A percentile compares a stretch with the other conserved stretches of the same genome.
phyloP scores from a whole-genome alignment of 306 rosid genomes.

The Prunus mongolica region DNA sequence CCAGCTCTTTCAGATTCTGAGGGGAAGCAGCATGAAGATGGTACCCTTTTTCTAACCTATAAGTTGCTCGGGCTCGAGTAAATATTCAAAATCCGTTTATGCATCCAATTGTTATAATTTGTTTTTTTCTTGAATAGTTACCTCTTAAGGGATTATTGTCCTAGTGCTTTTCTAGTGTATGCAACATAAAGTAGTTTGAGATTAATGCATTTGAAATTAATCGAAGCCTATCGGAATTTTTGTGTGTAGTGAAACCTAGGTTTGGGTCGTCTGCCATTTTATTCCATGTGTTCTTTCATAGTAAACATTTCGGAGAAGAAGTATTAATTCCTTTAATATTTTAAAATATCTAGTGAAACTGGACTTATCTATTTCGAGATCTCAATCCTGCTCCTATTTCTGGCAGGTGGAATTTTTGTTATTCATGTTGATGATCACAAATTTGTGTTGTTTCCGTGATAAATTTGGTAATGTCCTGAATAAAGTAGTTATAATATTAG shows the following conservation, averaged over 20 bases:
- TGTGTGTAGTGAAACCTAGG: too few species aligned
- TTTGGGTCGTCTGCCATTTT: too few species aligned
- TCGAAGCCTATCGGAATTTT: too few species aligned
- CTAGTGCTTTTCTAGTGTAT: too few species aligned
- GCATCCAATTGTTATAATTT: not conserved
- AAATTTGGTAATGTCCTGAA: not conserved
- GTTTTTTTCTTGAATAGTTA: not conserved
- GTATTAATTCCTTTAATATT: too few species aligned
- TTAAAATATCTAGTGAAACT: not conserved
- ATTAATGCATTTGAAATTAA: too few species aligned
- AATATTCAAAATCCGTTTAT: not conserved
- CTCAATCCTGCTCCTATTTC: not conserved
- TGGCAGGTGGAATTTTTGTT: not conserved
- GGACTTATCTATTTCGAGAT: not conserved
- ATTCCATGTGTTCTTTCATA: too few species aligned
- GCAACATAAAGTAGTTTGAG: too few species aligned
- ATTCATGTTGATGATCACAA: not conserved
- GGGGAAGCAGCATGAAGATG: conserved; percentile 82
- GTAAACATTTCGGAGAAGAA: not conserved
- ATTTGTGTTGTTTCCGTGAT: not conserved
- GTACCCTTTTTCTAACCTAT: conserved; percentile 26
- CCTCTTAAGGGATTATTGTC: not conserved
- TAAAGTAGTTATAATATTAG: not conserved
- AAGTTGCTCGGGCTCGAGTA: not conserved
- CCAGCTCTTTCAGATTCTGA: conserved; percentile 65